A percentile compares a stretch with the other conserved stretches of the same genome.
Conservation (phyloP, 257 asterid genomes). For the Penstemon newberryi region DNA sequence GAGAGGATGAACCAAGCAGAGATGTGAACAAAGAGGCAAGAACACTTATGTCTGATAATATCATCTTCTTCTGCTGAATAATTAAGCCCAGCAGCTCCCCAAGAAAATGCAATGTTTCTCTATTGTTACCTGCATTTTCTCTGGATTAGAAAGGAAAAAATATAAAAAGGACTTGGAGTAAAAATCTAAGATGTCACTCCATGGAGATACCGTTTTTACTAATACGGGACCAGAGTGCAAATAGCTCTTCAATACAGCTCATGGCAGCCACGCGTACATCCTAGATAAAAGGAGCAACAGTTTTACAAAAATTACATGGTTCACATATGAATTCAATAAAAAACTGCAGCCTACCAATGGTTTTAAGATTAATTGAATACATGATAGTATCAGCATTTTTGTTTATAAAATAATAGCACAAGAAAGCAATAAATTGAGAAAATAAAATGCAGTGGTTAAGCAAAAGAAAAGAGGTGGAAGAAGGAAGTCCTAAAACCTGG, state of each 20-base stretch:
- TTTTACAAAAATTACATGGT: slow-evolving; percentile 8
- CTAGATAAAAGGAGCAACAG: slow-evolving; percentile 38
- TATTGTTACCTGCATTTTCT: slow-evolving; percentile 54
- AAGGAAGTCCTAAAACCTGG: slow-evolving; percentile 52
- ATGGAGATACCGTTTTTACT: slow-evolving; percentile 50
- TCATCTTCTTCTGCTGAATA: slow-evolving; percentile 71
- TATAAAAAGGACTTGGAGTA: slow-evolving; percentile 3
- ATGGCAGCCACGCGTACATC: slow-evolving; percentile 71
- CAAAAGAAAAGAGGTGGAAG: not conserved
- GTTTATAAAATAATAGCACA: slow-evolving; percentile 1
- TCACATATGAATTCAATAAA: not conserved
- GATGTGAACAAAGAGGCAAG: slow-evolving; percentile 64
- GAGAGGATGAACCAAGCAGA: slow-evolving; percentile 60
- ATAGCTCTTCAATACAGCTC: slow-evolving; percentile 63
- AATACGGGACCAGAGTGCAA: slow-evolving; percentile 41
- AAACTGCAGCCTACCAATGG: not conserved
- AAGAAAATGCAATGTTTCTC: slow-evolving; percentile 45
- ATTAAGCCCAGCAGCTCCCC: slow-evolving; percentile 68
- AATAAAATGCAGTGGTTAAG: not conserved
- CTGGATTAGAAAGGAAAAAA: slow-evolving; percentile 26
- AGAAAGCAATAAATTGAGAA: slow-evolving; percentile 13
- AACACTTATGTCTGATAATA: slow-evolving; percentile 66
- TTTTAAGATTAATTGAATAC: slow-evolving; percentile 6
- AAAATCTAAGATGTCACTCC: slow-evolving; percentile 8
- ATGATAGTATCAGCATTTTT: not conserved